Percentiles rank a stretch among this genome's conserved stretches.
Evolutionary conservation across 192 early-diverging fungal genomes (phyloP).

Genomic region (Entomortierella parvispora): DNA sequence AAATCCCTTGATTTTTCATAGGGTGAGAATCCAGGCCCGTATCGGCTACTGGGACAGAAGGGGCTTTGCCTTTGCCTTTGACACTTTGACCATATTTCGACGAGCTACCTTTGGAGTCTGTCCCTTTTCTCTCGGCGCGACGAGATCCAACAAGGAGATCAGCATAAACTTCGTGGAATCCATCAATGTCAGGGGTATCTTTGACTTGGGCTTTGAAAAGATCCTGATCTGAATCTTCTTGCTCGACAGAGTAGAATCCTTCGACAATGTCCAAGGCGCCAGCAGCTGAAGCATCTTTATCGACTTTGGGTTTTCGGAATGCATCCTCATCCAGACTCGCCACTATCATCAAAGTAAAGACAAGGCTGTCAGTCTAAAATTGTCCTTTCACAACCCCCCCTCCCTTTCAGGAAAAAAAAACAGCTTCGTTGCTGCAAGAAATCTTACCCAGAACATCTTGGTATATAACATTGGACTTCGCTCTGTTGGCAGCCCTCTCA

Average conservation of each 20-base stretch:
- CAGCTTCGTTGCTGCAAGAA: too few relatives aligned
- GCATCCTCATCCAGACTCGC: constrained; percentile 65
- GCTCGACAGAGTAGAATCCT: constrained; percentile 55
- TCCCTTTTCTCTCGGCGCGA: neutral
- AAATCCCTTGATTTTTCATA: neutral
- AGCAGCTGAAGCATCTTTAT: constrained; percentile 12
- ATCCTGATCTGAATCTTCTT: constrained; percentile 31
- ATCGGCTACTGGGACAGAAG: neutral
- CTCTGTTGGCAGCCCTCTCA: constrained; percentile 30
- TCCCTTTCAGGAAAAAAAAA: too few relatives aligned
- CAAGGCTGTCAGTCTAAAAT: neutral
- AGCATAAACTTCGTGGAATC: constrained; percentile 46
- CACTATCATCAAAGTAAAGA: constrained; percentile 22
- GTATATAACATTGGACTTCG: constrained; percentile 44
- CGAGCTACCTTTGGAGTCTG: neutral
- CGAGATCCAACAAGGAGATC: constrained; percentile 14
- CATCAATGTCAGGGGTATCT: constrained; percentile 32
- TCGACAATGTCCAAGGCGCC: constrained; percentile 58
- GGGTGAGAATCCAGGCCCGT: neutral
- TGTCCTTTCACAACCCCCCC: too few relatives aligned
- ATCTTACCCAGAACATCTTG: constrained; percentile 49
- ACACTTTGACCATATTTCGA: neutral
- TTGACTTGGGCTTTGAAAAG: constrained; percentile 30
- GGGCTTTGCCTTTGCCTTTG: constrained; percentile 11
- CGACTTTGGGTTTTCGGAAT: constrained; percentile 46